Conservation (phyloP, 352 stramenopile genomes). For the Thraustochytrium striatum region DNA sequence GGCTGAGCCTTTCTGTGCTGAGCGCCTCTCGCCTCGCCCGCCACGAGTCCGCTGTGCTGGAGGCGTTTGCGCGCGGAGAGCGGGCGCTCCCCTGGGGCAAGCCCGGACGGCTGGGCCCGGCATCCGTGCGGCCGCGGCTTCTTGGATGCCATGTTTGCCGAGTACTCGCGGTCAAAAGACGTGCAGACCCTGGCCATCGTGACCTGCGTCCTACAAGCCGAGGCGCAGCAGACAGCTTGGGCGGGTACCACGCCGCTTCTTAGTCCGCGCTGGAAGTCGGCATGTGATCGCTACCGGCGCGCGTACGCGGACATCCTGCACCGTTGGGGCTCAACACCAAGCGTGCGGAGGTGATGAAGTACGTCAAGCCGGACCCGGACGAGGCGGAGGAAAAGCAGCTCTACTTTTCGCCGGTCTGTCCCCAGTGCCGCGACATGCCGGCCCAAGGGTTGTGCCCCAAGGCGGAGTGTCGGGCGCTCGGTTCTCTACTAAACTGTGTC, state of each 20-base stretch:
- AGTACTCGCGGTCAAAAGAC: slow-evolving; percentile 9
- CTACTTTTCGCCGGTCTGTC: neutral
- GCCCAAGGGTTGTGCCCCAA: neutral
- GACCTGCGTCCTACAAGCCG: slow-evolving; percentile 12
- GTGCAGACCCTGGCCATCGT: slow-evolving; percentile 22
- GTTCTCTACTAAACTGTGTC: neutral
- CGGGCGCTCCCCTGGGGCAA: neutral
- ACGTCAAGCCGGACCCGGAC: neutral
- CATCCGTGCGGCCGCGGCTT: slow-evolving; percentile 18
- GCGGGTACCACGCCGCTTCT: neutral
- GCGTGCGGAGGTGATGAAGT: slow-evolving; percentile 40
- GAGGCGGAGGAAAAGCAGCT: neutral
- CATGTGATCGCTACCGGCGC: slow-evolving; percentile 5
- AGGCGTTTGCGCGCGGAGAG: neutral
- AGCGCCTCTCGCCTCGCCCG: neutral
- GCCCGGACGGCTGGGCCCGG: neutral
- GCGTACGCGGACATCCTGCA: slow-evolving; percentile 32
- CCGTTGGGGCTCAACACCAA: slow-evolving; percentile 38
- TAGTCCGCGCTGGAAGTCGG: neutral
- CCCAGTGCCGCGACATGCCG: neutral
- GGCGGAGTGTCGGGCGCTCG: neutral
- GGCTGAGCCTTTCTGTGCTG: slow-evolving; percentile 1
- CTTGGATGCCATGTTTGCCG: neutral
- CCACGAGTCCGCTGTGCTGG: neutral
- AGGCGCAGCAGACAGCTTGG: neutral